These are phyloP conservation scores for Codiaeum variegatum DNA, from an alignment of 441 rosid genomes.

Conservation along the genomic window DNA sequence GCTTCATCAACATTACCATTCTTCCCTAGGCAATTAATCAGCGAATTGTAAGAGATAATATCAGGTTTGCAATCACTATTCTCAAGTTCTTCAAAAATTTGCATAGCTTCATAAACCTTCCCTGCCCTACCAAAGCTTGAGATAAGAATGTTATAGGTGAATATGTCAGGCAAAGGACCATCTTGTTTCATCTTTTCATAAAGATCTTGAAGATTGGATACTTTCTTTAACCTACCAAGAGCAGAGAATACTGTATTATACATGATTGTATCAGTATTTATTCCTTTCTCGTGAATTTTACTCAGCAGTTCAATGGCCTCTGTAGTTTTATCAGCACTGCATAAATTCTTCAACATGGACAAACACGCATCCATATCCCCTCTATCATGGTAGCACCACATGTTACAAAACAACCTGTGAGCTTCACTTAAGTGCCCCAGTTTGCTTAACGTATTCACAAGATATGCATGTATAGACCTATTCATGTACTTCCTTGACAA, in stretches of 20 bases:
- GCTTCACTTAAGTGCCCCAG: constrained; percentile 85
- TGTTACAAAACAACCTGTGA: constrained; percentile 78
- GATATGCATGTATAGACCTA: constrained; percentile 64
- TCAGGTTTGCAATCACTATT: constrained; percentile 65
- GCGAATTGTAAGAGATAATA: constrained; percentile 75
- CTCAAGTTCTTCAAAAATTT: constrained; percentile 80
- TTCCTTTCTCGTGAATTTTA: constrained; percentile 74
- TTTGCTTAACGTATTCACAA: constrained; percentile 64
- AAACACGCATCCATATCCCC: constrained; percentile 70
- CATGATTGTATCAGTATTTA: constrained; percentile 61
- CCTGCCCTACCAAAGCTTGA: constrained; percentile 77
- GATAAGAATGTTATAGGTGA: constrained; percentile 79
- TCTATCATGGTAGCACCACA: constrained; percentile 82
- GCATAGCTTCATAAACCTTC: constrained; percentile 58
- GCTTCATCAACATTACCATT: constrained; percentile 93
- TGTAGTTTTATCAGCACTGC: constrained; percentile 64
- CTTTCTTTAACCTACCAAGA: constrained; percentile 70
- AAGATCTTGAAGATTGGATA: constrained; percentile 66
- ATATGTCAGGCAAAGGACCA: constrained; percentile 73
- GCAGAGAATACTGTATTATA: constrained; percentile 67
- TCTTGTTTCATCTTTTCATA: constrained; percentile 66
- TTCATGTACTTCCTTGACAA: constrained; percentile 65
- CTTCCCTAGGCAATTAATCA: constrained; percentile 90
- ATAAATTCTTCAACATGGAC: constrained; percentile 78
- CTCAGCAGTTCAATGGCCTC: constrained; percentile 78